These are phyloP conservation scores for Pseudozyma pruni DNA, from an alignment of 1,284 basidiomycete species.

Conservation along the genomic window DNA sequence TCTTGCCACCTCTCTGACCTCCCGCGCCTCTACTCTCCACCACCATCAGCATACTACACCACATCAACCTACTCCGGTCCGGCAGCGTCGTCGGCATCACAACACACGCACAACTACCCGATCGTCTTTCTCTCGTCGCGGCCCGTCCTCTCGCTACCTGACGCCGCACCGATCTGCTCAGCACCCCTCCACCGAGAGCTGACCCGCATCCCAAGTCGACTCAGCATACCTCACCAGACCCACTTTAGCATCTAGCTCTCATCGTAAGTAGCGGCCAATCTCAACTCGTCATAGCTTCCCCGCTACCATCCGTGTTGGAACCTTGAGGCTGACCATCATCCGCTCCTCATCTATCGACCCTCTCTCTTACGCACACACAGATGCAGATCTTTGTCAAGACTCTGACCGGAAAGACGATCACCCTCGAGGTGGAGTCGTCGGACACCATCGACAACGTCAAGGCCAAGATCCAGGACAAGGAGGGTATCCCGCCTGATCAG, in stretches of 20 bases:
- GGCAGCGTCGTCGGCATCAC: conserved; percentile 10
- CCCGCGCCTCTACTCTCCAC: neutral
- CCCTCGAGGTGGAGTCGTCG: conserved; percentile 64
- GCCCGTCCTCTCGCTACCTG: neutral
- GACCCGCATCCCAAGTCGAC: neutral
- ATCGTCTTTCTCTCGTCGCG: conserved; percentile 1
- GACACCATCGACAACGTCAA: conserved; percentile 76
- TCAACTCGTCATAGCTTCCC: too few relatives aligned
- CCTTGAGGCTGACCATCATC: conserved; percentile 1
- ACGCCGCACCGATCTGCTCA: conserved; percentile 3
- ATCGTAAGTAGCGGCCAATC: conserved; percentile 20
- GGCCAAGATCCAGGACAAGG: conserved; percentile 68
- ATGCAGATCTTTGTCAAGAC: conserved; percentile 60
- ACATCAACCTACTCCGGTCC: neutral
- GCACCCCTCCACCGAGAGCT: conserved; percentile 1
- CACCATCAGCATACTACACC: conserved; percentile 4
- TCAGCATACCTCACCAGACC: neutral
- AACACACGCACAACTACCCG: neutral
- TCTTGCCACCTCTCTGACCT: conserved; percentile 15
- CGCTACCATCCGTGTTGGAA: too few relatives aligned
- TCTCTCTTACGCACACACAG: conserved; percentile 3
- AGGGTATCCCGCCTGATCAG: conserved; percentile 65
- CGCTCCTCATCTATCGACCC: too few relatives aligned
- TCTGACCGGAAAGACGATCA: conserved; percentile 69
- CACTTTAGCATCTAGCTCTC: conserved; percentile 10